Base-by-base conservation (phyloP, 2,329 filamentous ascomycete genomes). In the Cladosporium halotolerans region DNA sequence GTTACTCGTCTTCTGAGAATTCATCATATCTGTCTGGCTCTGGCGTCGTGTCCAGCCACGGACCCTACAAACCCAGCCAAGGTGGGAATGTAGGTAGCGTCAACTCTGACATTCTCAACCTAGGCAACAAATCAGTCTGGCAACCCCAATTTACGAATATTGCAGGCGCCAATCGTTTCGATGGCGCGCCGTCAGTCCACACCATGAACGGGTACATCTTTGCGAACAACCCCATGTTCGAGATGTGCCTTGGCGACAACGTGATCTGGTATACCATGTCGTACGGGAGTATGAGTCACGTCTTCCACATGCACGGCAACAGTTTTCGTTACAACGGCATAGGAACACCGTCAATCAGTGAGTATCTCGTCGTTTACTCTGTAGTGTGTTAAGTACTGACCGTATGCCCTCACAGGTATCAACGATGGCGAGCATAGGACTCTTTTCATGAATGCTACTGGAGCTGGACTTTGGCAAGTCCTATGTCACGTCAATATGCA, bases 211-310 rank as follows among this genome's bases (percentile, higher is more conserved):
- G 65, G 14, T 65, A 61, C 54, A 56, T 67, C 39, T 63, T 63
- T 46, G 57, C 57, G 45, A 67, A 67, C 53, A 60, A 57, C 31
- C 63, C 65, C 9, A 53, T 58, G 9, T 66, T 64, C 56, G 57
- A 66, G 40, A 66, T 66, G 61, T 67, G 64, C 50, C 28, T 60
- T 2, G 51, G 60, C 51, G 65, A 68, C 39, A 55, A 60, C 9
- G 62, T 62, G n/a, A 64, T 67, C 49, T 68, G 64, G 65, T 67
- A 66, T 45, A 52, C 63, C 23, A 62, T 61, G 47, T 60, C 63
- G 9, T 62, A 58, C 18, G 63, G 60, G 13, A 40, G 38, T 13
- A 60, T 57, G 11, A 59, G 57, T 13, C 63, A 68, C 45, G 61
- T 64, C 13, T 63, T 65, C 55, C 64, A 68, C 48, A 57, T 64